Percentiles rank a stretch among this genome's conserved stretches.
phyloP scores from a whole-genome alignment of 2,329 filamentous ascomycete species.

The Ceratocystis diversiconidia region DNA sequence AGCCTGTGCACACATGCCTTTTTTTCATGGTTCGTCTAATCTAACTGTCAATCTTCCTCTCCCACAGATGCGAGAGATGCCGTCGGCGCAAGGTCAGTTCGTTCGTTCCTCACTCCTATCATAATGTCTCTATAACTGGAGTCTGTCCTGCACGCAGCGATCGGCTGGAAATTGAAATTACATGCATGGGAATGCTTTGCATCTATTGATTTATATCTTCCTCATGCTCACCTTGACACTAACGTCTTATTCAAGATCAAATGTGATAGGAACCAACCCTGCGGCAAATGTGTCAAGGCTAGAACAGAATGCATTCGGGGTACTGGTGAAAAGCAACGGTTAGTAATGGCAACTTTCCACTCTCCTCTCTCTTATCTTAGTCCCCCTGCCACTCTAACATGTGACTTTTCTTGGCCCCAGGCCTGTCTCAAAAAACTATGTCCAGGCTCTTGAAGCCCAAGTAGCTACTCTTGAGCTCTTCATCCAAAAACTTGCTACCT shows the following conservation, averaged over 20 bases:
- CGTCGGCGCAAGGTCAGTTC: constrained; percentile 29
- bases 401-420: constrained; percentile 21
- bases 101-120: not conserved
- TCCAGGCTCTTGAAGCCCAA: constrained; percentile 34
- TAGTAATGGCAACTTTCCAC: not conserved
- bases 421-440: constrained; percentile 32
- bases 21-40: not conserved
- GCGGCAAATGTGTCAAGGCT: constrained; percentile 34
- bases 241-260: constrained; percentile 29
- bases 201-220: not conserved
- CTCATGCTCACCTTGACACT: constrained; percentile 21
- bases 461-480: constrained; percentile 33
- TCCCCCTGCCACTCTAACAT: not conserved
- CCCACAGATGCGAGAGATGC: constrained; percentile 30
- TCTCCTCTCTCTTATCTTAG: not conserved
- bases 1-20: not conserved
- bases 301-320: constrained; percentile 29
- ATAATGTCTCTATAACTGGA: not conserved
- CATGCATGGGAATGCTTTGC: not conserved
- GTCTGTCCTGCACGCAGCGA: too few relatives aligned
- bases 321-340: constrained; percentile 32
- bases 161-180: too few relatives aligned
- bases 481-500: constrained; percentile 31
- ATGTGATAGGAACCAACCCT: constrained; percentile 38
- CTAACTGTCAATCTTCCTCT: not conserved